Evolutionary conservation across 225 moss, liverwort and hornwort species (phyloP).

Genomic region (Neckera pumila): DNA sequence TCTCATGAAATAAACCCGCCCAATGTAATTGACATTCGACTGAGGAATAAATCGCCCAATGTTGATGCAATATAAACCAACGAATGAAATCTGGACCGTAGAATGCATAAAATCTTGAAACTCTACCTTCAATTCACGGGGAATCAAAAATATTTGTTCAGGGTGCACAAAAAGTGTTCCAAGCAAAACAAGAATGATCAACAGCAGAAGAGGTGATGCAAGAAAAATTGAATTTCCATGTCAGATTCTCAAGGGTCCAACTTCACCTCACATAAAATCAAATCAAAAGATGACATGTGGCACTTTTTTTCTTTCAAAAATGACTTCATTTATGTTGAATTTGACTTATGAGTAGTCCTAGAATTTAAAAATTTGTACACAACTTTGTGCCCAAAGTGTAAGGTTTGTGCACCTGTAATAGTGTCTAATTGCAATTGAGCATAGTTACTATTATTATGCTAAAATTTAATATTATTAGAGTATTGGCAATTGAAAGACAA

Average conservation of each 20-base stretch:
- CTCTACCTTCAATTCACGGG: not conserved
- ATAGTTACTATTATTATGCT: too few relatives aligned
- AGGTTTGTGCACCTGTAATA: not conserved
- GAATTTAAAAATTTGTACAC: not conserved
- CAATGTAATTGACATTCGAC: too few relatives aligned
- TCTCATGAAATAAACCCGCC: not conserved
- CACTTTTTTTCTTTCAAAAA: too few relatives aligned
- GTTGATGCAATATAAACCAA: not conserved
- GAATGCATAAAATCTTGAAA: not conserved
- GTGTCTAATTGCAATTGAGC: not conserved
- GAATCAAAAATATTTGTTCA: not conserved
- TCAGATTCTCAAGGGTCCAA: too few relatives aligned
- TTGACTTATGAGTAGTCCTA: not conserved
- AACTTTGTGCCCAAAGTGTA: not conserved
- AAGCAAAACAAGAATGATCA: not conserved
- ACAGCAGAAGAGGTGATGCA: not conserved
- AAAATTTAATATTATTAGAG: not conserved
- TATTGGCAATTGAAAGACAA: not conserved
- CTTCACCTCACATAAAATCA: too few relatives aligned
- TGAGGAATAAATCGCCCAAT: not conserved
- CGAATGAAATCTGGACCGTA: not conserved
- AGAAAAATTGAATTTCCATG: not conserved
- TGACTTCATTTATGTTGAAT: too few relatives aligned
- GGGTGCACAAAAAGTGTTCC: not conserved
- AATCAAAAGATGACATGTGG: too few relatives aligned